Evolutionary conservation across 2,329 filamentous ascomycete species (phyloP), one percentile per base, ranked within the genome.

Genomic region (Sclerotinia trifoliorum): DNA sequence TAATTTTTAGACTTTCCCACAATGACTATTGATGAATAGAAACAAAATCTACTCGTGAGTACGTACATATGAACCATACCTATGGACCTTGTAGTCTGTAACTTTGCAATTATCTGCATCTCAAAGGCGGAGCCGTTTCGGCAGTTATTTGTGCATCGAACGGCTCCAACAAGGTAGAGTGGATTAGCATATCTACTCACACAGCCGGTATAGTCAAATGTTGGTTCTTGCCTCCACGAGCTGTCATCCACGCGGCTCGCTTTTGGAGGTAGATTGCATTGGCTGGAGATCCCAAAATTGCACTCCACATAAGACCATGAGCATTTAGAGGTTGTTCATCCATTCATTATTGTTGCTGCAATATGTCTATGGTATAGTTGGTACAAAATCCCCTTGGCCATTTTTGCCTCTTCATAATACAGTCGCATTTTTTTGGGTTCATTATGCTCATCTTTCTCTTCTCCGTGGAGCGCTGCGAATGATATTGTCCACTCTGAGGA

Each of bases 401-500:
- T 32, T 68, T 72, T 72, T 70, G 65, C 58, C 66, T 70, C 44
- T 58, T 75, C 73, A 75, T 76, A 71, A 75, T 77, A 77, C 75
- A 77, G 65, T 70, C 71, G 67, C 60, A 63, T 56, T 70, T 66
- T 67, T 29, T 66, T 65, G 1, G 46, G 29, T 65, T 71, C 65
- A 71, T 70, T 65, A 68, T 35, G 52, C 92, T 84, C 90, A 89
- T 75, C 91, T 86, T 80, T 94, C 91, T 71, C 93, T 85, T 81
- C 86, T 88, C 78, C 95, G 85, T 65, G 95, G 95, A 65, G 95
- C 95, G 64, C 93, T 92, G 71, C 94, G 90, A 79, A 99, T 98
- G 79, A 99, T 99, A 80, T 98, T 95, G 82, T 99, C 95, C 65
- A 99, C 95, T 78, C 95, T 88, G 73, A 99, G 84, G 71, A 99